Base-by-base conservation (phyloP, 2,329 filamentous ascomycete species). In the Phoma sp. region DNA sequence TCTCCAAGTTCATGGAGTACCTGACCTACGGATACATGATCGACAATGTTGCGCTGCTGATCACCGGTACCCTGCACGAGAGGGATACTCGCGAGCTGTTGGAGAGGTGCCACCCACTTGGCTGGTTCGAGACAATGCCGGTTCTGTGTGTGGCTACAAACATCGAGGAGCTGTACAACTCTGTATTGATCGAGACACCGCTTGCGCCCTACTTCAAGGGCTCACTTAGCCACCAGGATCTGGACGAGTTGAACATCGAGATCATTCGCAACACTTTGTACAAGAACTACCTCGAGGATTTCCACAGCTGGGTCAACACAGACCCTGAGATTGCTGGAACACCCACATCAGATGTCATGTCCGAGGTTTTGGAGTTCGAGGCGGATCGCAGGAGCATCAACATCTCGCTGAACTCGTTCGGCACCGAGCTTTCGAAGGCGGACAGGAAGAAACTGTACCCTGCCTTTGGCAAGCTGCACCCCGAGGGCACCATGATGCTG, bases 21-120 rank as follows among this genome's bases (percentile, higher is more conserved):
- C 82, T 99, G 57, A 99, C 95, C 1, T 99, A 99, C 76, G 93
- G 93, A 59, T 99, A 99, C 83, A 99, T 99, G 95, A 99, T 99
- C 77, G 95, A 99, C 80, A 99, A 99, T 70, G 92, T 99, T 47
- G 95, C 96, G 32, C 88, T 99, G 33, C 87, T 99, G 70, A 99
- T 99, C 77, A 99, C 95, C 18, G 95, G 95, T 59, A 99, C 95
- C 11, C 85, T 99, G 25, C 95, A 99, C 78, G 96, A 99, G 80
- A 87, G 95, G 74, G 95, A 99, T 76, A 99, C 95, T 3, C 88
- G 93, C 56, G 95, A 99, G 79, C 85, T 99, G 59, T 81, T 99
- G 47, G 95, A 98, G 73, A 84, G 95, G 76, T 99, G 96, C 77
- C 96, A 99, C 69, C 95, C 95, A 6, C 84, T 99, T 7, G 95